Evolutionary conservation across 2,329 filamentous ascomycete genomes (phyloP).

Genomic region (Chrysosporium keratinophilum): DNA sequence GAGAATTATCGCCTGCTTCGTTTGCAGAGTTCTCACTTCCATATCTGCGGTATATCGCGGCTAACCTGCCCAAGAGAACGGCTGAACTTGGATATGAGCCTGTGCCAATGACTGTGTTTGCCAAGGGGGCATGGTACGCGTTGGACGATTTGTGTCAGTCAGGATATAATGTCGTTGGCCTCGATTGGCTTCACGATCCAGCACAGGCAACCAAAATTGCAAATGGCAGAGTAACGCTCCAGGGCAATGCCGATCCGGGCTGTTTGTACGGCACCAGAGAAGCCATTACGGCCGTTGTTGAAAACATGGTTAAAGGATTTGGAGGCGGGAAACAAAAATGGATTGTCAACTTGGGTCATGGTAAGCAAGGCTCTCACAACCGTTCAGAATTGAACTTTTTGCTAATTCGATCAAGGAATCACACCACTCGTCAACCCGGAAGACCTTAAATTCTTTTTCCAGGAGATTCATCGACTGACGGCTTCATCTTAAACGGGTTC

Average conservation of each 20-base stretch:
- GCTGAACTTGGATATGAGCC: constrained; percentile 62
- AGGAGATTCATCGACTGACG: constrained; percentile 66
- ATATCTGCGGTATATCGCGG: constrained; percentile 73
- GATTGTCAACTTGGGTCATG: constrained; percentile 95
- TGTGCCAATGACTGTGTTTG: constrained; percentile 96
- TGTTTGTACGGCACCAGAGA: constrained; percentile 76
- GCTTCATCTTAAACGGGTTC: neutral
- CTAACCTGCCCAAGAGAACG: constrained; percentile 64
- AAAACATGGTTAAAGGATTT: constrained; percentile 82
- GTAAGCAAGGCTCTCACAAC: constrained; percentile 42
- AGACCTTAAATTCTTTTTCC: constrained; percentile 83
- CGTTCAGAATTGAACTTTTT: constrained; percentile 12
- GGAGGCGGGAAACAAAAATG: constrained; percentile 74
- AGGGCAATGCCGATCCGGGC: constrained; percentile 93
- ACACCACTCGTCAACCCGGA: constrained; percentile 93
- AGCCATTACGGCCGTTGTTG: constrained; percentile 70
- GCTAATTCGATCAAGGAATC: constrained; percentile 51
- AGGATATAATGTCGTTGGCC: constrained; percentile 84
- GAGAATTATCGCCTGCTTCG: constrained; percentile 72
- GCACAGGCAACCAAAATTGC: constrained; percentile 72
- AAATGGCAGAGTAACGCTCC: constrained; percentile 67
- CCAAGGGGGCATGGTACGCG: constrained; percentile 94
- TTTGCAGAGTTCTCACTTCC: constrained; percentile 82
- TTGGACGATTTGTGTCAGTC: constrained; percentile 76
- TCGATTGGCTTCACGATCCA: constrained; percentile 92